Evolutionary conservation across 441 rosid species (phyloP).

Genomic region (Erodium moschatum): DNA sequence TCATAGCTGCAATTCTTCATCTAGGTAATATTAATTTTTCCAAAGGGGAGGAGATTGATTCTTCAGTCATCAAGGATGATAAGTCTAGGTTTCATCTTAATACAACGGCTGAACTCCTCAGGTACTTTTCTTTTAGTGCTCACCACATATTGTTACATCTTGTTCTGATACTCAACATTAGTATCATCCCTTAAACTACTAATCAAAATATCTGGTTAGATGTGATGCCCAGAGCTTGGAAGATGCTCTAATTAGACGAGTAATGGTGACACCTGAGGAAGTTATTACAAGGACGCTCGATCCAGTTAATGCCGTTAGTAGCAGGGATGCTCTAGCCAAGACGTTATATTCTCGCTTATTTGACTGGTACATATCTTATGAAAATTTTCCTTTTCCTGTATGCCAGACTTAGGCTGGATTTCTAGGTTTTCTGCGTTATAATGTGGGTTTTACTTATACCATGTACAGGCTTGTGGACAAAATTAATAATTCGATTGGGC

Average conservation of each 20-base stretch:
- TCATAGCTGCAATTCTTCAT: conserved; percentile 93
- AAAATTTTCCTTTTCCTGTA: conserved; percentile 10
- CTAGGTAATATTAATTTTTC: conserved; percentile 89
- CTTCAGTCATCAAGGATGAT: conserved; percentile 91
- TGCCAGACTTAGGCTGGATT: background rate
- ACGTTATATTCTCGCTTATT: conserved; percentile 95
- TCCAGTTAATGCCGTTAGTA: conserved; percentile 67
- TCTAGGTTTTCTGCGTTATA: background rate
- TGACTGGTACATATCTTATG: conserved; percentile 59
- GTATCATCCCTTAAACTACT: background rate
- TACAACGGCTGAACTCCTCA: conserved; percentile 76
- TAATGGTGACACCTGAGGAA: conserved; percentile 99
- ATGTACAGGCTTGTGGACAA: conserved; percentile 85
- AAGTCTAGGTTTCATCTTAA: conserved; percentile 80
- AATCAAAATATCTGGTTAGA: conserved; percentile 30
- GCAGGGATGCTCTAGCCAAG: conserved; percentile 98
- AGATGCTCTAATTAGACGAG: conserved; percentile 94
- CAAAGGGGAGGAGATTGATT: conserved; percentile 83
- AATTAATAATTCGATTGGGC: conserved; percentile 88
- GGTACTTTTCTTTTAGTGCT: conserved; percentile 30
- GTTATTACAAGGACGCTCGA: conserved; percentile 94
- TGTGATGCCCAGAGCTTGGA: conserved; percentile 92
- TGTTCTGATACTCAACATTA: conserved; percentile 13
- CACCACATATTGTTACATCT: conserved; percentile 2
- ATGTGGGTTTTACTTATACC: background rate